These are phyloP conservation scores for Floccularia luteovirens DNA, from an alignment of 768 basidiomycete species.

Conservation along the genomic window DNA sequence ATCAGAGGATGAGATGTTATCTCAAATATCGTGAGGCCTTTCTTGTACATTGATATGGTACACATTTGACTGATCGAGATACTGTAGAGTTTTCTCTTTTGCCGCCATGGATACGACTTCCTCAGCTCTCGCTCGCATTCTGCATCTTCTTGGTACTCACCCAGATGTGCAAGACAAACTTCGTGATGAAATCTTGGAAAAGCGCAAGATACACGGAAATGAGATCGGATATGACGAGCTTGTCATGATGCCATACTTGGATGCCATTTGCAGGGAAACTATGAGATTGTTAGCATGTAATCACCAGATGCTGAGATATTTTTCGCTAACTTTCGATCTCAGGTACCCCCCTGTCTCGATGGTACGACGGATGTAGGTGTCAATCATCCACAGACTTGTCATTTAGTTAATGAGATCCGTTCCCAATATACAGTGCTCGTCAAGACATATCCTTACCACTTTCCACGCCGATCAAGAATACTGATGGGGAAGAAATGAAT, in stretches of 20 bases:
- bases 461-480: slow-evolving; percentile 14
- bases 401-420: neutral
- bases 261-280: slow-evolving; percentile 27
- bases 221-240: slow-evolving; percentile 19
- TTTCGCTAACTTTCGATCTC: neutral
- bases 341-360: slow-evolving; percentile 15
- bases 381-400: neutral
- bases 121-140: slow-evolving; percentile 17
- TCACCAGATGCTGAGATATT: neutral
- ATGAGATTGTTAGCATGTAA: slow-evolving; percentile 18
- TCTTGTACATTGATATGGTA: neutral
- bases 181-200: slow-evolving; percentile 17
- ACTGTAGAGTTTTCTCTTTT: slow-evolving; percentile 19
- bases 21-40: slow-evolving; percentile 11
- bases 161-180: slow-evolving; percentile 23
- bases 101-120: slow-evolving; percentile 27
- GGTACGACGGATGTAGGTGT: slow-evolving; percentile 15
- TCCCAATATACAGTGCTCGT: slow-evolving; percentile 8
- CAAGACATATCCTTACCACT: slow-evolving; percentile 24
- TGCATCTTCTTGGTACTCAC: slow-evolving; percentile 18
- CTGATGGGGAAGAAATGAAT: slow-evolving; percentile 15
- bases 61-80: neutral
- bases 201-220: slow-evolving; percentile 5
- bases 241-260: slow-evolving; percentile 19
- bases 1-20: slow-evolving; percentile 20